These are phyloP conservation scores for Pestalotiopsis fici DNA, from an alignment of 2,329 filamentous ascomycete species.

Conservation along the genomic window DNA sequence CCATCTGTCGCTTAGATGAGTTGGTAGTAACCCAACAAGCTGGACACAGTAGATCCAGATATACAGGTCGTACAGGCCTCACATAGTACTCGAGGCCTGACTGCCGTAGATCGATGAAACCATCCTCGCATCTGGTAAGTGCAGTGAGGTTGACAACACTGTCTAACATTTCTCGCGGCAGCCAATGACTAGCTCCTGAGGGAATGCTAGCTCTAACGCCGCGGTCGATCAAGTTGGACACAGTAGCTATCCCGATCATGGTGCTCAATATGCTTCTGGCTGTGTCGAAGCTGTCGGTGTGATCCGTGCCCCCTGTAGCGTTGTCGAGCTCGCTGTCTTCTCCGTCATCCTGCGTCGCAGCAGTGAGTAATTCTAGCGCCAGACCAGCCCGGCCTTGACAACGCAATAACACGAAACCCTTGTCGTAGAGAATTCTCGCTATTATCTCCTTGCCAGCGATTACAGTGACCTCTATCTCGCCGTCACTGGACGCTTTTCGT, in stretches of 20 bases:
- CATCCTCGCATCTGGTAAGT: background rate
- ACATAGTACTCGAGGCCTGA: background rate
- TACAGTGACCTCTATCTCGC: background rate
- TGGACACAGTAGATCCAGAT: background rate
- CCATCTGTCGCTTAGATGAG: background rate
- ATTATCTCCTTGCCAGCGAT: background rate
- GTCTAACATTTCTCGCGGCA: background rate
- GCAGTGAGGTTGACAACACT: background rate
- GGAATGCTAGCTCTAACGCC: background rate
- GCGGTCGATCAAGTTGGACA: background rate
- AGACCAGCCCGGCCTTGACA: background rate
- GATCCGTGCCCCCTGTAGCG: no score
- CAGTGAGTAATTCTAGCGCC: background rate
- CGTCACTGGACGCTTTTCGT: background rate
- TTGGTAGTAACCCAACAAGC: background rate
- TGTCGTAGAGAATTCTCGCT: background rate
- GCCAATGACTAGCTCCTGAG: background rate
- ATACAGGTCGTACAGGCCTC: background rate
- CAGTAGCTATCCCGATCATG: background rate
- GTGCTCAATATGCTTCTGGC: background rate
- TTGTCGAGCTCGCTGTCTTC: no score
- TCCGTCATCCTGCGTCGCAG: no score
- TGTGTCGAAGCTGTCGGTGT: background rate
- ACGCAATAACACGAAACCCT: background rate
- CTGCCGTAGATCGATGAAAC: background rate